Conservation (phyloP, 495 filamentous ascomycete genomes). For the Xylaria intraflava region DNA sequence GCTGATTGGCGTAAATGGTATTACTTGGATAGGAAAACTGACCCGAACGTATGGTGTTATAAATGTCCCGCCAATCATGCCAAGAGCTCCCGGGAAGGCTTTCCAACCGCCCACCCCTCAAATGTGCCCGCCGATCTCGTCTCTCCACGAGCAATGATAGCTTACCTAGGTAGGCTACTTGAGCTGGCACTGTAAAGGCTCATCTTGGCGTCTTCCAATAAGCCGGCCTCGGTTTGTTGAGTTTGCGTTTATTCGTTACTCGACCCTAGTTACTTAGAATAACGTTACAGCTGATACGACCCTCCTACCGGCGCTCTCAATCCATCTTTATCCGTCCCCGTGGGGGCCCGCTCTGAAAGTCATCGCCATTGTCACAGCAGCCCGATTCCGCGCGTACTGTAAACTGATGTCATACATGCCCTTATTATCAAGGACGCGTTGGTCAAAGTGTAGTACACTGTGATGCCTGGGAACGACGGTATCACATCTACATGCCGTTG, state of each 20-base stretch:
- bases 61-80: background rate
- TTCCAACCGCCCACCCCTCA: background rate
- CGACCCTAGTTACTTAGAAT: background rate
- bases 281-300: background rate
- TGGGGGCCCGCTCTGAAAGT: background rate
- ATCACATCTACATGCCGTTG: too few relatives aligned
- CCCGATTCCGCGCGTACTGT: background rate
- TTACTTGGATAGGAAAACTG: background rate
- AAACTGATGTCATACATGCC: background rate
- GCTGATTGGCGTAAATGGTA: background rate
- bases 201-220: background rate
- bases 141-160: background rate
- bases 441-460: background rate
- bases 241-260: too few relatives aligned
- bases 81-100: background rate
- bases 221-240: too few relatives aligned
- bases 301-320: background rate
- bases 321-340: background rate
- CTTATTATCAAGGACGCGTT: background rate
- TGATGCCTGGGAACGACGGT: background rate
- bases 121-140: background rate
- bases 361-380: background rate
- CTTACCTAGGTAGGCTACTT: background rate
- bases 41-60: background rate
- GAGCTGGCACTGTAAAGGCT: background rate